Base-by-base conservation (phyloP, 2,329 filamentous ascomycete species). In the Emydomyces testavorans region DNA sequence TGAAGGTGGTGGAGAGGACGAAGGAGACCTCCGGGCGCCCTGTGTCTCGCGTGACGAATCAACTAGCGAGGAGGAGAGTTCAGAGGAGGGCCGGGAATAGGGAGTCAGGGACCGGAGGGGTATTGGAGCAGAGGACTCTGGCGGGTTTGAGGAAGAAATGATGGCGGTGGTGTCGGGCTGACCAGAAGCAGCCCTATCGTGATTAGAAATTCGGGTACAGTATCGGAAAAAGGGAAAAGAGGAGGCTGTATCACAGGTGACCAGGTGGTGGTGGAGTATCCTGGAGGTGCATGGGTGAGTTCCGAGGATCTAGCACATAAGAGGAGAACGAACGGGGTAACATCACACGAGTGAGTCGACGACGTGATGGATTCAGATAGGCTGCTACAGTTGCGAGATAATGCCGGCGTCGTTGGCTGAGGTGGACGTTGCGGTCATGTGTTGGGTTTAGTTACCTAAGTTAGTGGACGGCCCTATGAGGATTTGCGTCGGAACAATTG, bases 121-220 rank as follows among this genome's bases (percentile, higher is more conserved):
- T 66, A 95, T 94, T 71, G 85, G 86, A 70, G 85, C 85, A 65
- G 85, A 57, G 48, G 56, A 56, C 53, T 52, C 80, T 71, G 81
- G 80, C 68, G 75, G 76, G 57, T 73, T 74, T 76, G 76, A 71
- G 64, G 80, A 75, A 79, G 85, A 78, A 94, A 95, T 95, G 70
- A 79, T 95, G 87, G 75, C 77, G 73, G 74, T 72, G 60, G 63
- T 69, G 65, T 75, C 75, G 80, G 82, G 84, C 85, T 89, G 83
- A 76, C 69, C 68, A 23, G 75, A 77, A 80, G 80, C 81, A 85
- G 81, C 82, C 76, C 81, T 62, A 50, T 39, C 47, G 47, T 45
- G 46, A 45, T 45, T 24, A 43, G 36, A 29, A 29, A 21, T 38
- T 46, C 40, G 28, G 40, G 23, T 10, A 16, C 13, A 18, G 2